Evolutionary conservation across 805 yeast species (phyloP), one percentile per base, ranked within the genome.

Genomic region (Nakazawaea ambrosiae): DNA sequence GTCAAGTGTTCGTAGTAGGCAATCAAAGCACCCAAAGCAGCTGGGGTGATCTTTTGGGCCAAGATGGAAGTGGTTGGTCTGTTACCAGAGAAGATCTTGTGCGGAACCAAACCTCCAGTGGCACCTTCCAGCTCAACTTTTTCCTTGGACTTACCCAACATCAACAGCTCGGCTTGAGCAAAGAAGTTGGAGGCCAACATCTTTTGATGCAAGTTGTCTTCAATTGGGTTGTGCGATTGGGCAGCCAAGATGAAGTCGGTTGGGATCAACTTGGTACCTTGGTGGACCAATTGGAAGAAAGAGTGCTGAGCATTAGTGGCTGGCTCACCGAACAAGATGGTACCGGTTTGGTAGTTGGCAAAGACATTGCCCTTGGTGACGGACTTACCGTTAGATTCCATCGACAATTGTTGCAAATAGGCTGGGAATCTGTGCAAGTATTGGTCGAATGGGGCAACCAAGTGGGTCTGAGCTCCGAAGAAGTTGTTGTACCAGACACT

Each of bases 391-490:
- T 92, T 92, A 43, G 97, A 88, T 71, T 92, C 98, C 98, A 92
- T 92, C 24, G 95, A 85, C 63, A 92, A 75, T 70, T 92, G 98
- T 74, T 92, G 98, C 66, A 92, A 75, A 70, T 92, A 92, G 43
- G 99, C 99, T 45, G 98, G 97, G 90, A 92, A 92, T 63, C 99
- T 78, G 77, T 90, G 96, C 66, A 92, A 71, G 73, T 92, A 92
- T 72, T 92, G 99, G 66, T 92, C 99, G 58, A 89, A 92, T 49
- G 99, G 98, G 43, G 96, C 95, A 48, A 92, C 96, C 63, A 92
- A 73, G 65, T 92, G 97, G 47, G 98, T 92, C 73, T 92, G 97
- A 40, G 98, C 96, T 49, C 90, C 95, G 61, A 76, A 85, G 77
- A 92, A 92, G 75, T 92, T 92, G 78, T 87, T 90, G 78, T 92